Evolutionary conservation across 2,329 filamentous ascomycete genomes (phyloP).

Genomic region (Didymosphaeria variabile): DNA sequence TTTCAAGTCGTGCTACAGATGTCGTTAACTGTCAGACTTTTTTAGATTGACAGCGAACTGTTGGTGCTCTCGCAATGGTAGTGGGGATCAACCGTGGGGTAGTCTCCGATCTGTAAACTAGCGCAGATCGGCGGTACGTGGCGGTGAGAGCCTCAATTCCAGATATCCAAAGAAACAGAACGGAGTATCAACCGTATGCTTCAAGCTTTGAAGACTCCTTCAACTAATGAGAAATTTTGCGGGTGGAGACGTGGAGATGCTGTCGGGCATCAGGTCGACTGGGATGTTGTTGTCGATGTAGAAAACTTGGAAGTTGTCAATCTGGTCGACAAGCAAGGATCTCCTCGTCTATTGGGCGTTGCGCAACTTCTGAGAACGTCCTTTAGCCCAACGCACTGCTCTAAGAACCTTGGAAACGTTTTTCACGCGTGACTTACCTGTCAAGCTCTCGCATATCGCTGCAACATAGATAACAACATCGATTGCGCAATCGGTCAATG

Average conservation of each 20-base stretch:
- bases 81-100: slow-evolving; percentile 4
- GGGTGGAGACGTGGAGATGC: background rate
- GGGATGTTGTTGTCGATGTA: background rate
- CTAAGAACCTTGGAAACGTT: background rate
- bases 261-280: background rate
- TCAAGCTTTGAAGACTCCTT: background rate
- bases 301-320: slow-evolving; percentile 7
- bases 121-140: slow-evolving; percentile 29
- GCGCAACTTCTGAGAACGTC: background rate
- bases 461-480: background rate
- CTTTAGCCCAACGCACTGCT: background rate
- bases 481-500: background rate
- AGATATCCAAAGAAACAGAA: background rate
- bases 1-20: background rate
- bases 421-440: background rate
- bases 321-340: background rate
- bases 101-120: background rate
- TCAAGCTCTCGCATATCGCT: slow-evolving; percentile 11
- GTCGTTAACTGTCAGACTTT: background rate
- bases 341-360: background rate
- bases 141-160: slow-evolving; percentile 29
- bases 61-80: background rate
- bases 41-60: background rate
- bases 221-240: background rate
- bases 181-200: background rate